Conservation (phyloP, 2,329 filamentous ascomycete species). For the Daldinia sp. region DNA sequence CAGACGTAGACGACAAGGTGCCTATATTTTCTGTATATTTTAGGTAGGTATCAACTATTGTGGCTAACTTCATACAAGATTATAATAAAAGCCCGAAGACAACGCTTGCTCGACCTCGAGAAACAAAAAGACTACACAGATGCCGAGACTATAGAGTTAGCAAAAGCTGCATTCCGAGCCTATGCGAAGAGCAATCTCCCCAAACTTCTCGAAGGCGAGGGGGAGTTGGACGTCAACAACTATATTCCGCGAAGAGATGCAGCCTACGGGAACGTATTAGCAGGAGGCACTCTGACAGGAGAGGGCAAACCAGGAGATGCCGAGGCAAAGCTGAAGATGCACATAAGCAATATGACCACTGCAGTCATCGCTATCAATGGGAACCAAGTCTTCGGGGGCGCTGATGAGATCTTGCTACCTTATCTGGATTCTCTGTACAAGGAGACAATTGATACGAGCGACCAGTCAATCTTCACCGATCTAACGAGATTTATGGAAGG, state of each 20-base stretch:
- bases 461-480: conserved; percentile 81
- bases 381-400: conserved; percentile 61
- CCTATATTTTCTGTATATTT: conserved; percentile 60
- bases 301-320: conserved; percentile 74
- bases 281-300: conserved; percentile 63
- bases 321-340: conserved; percentile 91
- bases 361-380: conserved; percentile 59
- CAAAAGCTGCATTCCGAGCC: conserved; percentile 60
- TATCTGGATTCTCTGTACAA: conserved; percentile 79
- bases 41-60: conserved; percentile 63
- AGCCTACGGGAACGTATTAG: conserved; percentile 62
- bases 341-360: conserved; percentile 70
- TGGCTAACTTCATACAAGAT: conserved; percentile 62
- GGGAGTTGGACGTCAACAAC: conserved; percentile 57
- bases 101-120: conserved; percentile 80
- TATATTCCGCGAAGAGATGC: conserved; percentile 60
- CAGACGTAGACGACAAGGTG: conserved; percentile 81
- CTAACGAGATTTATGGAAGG: conserved; percentile 86
- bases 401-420: conserved; percentile 76
- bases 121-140: conserved; percentile 71
- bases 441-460: conserved; percentile 67
- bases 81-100: conserved; percentile 73
- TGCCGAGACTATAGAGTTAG: conserved; percentile 57
- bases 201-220: conserved; percentile 55
- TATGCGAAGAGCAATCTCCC: conserved; percentile 66